Evolutionary conservation across 1,284 basidiomycete species (phyloP).

Genomic region (Entoloma clypeatum): DNA sequence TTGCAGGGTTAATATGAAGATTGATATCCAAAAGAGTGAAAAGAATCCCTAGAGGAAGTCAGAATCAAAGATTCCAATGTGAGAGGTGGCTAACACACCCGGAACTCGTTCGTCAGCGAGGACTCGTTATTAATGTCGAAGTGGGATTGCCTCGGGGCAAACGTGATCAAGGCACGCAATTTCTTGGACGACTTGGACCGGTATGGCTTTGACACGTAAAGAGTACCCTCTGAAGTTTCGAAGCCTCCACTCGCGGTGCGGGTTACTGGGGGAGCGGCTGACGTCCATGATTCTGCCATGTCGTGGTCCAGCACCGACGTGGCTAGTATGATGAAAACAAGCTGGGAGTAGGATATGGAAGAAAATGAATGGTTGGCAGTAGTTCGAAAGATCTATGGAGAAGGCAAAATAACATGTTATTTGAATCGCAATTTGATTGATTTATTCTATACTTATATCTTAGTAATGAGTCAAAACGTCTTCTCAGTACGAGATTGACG

Average conservation of each 20-base stretch:
- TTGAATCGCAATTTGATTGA: no score
- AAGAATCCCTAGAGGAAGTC: conserved; percentile 76
- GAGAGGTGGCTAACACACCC: conserved; percentile 47
- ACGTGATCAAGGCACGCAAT: conserved; percentile 73
- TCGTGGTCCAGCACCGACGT: background rate
- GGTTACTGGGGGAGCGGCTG: conserved; percentile 3
- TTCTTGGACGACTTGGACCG: conserved; percentile 64
- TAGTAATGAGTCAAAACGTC: conserved; percentile 71
- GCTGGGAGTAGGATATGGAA: no score
- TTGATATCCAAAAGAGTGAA: conserved; percentile 86
- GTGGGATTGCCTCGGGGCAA: conserved; percentile 77
- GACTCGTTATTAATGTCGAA: conserved; percentile 80
- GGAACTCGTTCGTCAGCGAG: conserved; percentile 79
- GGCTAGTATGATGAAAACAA: conserved; percentile 7
- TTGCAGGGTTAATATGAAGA: conserved; percentile 76
- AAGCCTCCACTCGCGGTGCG: conserved; percentile 44
- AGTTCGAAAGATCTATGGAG: no score
- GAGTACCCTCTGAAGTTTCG: conserved; percentile 56
- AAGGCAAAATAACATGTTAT: no score
- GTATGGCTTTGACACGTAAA: conserved; percentile 74
- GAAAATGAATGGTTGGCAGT: no score
- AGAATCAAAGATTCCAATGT: background rate
- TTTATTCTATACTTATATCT: no score
- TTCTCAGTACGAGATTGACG: conserved; percentile 45
- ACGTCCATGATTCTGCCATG: background rate